These are phyloP conservation scores for Spergularia bocconei DNA, from an alignment of 148 eudicot species.

Conservation along the genomic window DNA sequence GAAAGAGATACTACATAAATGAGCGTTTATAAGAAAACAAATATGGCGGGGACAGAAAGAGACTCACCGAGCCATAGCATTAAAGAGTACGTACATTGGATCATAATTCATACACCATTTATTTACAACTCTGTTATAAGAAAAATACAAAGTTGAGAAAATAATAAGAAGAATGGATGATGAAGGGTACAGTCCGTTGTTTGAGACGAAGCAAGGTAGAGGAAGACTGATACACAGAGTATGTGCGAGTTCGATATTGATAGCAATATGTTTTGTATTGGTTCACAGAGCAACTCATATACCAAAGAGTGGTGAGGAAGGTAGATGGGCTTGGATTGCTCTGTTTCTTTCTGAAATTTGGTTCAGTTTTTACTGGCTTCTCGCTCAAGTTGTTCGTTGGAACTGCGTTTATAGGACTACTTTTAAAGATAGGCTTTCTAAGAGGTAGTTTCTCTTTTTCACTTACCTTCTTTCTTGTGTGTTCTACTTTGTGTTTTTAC, in stretches of 20 bases:
- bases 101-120: too few species aligned
- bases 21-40: too few species aligned
- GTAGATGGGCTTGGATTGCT: conserved; percentile 44
- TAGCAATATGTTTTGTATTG: conserved; percentile 44
- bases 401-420: conserved; percentile 41
- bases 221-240: conserved; percentile 40
- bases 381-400: conserved; percentile 63
- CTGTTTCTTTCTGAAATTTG: conserved; percentile 60
- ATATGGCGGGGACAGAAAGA: too few species aligned
- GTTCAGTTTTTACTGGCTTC: conserved; percentile 70
- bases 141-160: background rate
- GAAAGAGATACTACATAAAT: too few species aligned
- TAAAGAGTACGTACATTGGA: too few species aligned
- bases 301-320: conserved; percentile 25
- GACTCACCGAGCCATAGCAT: too few species aligned
- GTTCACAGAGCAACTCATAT: conserved; percentile 45
- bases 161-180: conserved; percentile 4
- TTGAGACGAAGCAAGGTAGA: conserved; percentile 40
- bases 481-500: too few species aligned
- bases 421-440: conserved; percentile 57
- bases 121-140: too few species aligned
- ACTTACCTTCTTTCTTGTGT: too few species aligned
- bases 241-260: conserved; percentile 41
- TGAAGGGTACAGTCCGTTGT: conserved; percentile 27
- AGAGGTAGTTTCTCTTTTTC: conserved; percentile 33